Base-by-base conservation (phyloP, 768 basidiomycete genomes). In the Candolleomyces aberdarensis region DNA sequence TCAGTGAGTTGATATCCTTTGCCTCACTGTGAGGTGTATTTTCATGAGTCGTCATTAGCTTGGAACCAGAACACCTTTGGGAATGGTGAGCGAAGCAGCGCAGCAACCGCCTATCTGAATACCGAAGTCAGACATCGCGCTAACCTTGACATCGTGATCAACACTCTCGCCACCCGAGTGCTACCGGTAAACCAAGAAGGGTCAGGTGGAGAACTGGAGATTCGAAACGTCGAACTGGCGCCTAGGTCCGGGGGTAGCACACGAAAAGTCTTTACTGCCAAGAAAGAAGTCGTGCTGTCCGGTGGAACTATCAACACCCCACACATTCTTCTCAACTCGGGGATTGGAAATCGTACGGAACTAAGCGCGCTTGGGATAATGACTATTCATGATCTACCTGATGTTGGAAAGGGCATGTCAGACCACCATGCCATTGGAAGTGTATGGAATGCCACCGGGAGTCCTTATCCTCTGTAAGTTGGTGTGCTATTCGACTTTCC, bases 91-190 rank as follows among this genome's bases (percentile, higher is more conserved):
- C 62, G 71, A 51, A 69, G 67, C 41, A 72, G 69, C 51, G 62
- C 71, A 3, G 69, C 69, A 4, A 67, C 68, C 4, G 62, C 67
- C 3, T 72, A 72, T 54, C 63, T 72, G 26, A 60, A 44, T 15
- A 48, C 64, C 1, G 60, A 69, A 3, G 65, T 69, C 32, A 55
- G 66, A 5, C 47, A 36, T 0, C 68, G 74, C 5, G 22, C 52
- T 5, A 76, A 77, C 59, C 61, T 77, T 13, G 51, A 71, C 49
- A 65, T 77, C 19, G 22, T 76, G 7, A 43, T 72, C n/a, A 68
- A 70, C 44, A 67, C 72, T 2, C 66, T 65, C n/a, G 72, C 68
- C 7, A 66, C 67, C 3, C 64, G 65, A 3, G 55, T 72, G 13
- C 36, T 64, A 31, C 53, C 64, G 3, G 57, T 44, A 2, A 48